Conservation (phyloP, 257 asterid genomes). For the Anisodus acutangulus region DNA sequence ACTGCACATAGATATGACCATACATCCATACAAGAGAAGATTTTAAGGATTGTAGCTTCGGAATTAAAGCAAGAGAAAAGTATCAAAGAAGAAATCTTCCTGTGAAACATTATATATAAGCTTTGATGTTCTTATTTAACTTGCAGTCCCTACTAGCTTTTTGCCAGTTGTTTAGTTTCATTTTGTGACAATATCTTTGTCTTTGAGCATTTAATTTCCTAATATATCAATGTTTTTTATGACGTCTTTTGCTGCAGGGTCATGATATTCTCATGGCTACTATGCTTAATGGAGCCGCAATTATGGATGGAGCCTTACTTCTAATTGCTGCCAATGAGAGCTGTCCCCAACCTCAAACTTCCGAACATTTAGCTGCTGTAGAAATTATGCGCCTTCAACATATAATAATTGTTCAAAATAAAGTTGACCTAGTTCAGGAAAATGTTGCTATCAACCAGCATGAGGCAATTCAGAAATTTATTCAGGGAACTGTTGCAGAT, state of each 20-base stretch:
- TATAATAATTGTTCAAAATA: conserved; percentile 93
- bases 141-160: conserved; percentile 12
- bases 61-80: not conserved
- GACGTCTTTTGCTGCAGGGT: conserved; percentile 50
- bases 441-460: conserved; percentile 95
- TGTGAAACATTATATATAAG: not conserved
- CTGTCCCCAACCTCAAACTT: conserved; percentile 98
- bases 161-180: not conserved
- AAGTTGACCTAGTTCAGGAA: conserved; percentile 97
- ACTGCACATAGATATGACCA: not conserved
- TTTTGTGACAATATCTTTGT: not conserved
- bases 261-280: conserved; percentile 99
- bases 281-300: conserved; percentile 96
- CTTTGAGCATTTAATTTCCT: not conserved
- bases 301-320: conserved; percentile 95
- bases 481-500: conserved; percentile 97
- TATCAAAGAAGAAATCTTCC: not conserved
- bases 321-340: conserved; percentile 95
- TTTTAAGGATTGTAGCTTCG: not conserved
- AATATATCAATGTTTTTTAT: not conserved
- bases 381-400: conserved; percentile 95
- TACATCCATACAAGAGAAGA: not conserved
- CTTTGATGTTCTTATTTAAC: not conserved
- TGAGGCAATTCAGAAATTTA: conserved; percentile 90
- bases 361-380: conserved; percentile 94